These are phyloP conservation scores for Trametes hirsuta DNA, from an alignment of 1,284 basidiomycete genomes.

Conservation along the genomic window DNA sequence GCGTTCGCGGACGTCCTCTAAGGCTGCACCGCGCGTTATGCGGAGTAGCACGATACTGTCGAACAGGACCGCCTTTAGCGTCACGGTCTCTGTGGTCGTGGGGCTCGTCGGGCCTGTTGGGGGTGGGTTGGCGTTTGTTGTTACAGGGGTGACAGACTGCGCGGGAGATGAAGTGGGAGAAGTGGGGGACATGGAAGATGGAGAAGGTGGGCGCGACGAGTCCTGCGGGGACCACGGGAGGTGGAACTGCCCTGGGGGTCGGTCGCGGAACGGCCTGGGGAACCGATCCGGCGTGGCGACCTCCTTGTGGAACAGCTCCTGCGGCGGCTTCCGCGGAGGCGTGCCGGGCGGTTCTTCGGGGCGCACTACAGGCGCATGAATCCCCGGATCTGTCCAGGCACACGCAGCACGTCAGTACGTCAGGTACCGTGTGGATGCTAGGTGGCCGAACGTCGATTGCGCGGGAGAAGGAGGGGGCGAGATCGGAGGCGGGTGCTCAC, in stretches of 20 bases:
- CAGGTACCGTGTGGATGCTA: not conserved
- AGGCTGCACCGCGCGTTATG: constrained; percentile 45
- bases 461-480: not conserved
- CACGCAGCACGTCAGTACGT: constrained; percentile 5
- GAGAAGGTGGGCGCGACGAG: constrained; percentile 30
- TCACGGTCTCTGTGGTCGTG: constrained; percentile 38
- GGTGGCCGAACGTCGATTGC: not conserved
- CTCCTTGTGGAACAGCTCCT: constrained; percentile 19
- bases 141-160: not conserved
- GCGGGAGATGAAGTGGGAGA: not conserved
- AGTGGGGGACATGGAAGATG: not conserved
- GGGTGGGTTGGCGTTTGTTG: constrained; percentile 5
- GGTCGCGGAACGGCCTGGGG: constrained; percentile 37
- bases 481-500: constrained; percentile 41
- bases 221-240: constrained; percentile 33
- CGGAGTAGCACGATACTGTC: constrained; percentile 66
- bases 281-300: constrained; percentile 33
- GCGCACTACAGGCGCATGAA: constrained; percentile 20
- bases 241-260: constrained; percentile 37
- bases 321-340: constrained; percentile 15
- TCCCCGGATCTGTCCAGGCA: constrained; percentile 28
- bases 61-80: constrained; percentile 67
- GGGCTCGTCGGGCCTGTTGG: constrained; percentile 15
- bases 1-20: constrained; percentile 54
- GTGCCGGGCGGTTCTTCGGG: constrained; percentile 18